A percentile compares a stretch with the other conserved stretches of the same genome.
phyloP scores from a whole-genome alignment of 345 rosid genomes.

The Eucalyptus albens region DNA sequence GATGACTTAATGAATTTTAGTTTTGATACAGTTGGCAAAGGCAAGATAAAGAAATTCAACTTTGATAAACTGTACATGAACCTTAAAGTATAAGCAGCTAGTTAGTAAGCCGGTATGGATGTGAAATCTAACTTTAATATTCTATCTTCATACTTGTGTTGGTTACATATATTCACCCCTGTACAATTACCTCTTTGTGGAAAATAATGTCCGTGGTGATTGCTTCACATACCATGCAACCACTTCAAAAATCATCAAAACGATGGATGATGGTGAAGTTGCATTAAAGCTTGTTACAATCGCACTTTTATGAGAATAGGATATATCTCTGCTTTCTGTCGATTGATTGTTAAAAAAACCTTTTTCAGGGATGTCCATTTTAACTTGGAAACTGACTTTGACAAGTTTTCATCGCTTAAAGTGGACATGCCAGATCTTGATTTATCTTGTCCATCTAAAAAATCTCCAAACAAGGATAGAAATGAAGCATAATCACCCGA shows the following conservation, averaged over 20 bases:
- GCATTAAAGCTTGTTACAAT: neutral
- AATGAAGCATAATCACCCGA: conserved; percentile 23
- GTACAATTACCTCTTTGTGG: neutral
- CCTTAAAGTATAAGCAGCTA: too few species aligned
- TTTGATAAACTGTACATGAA: too few species aligned
- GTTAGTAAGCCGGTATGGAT: too few species aligned
- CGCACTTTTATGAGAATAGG: neutral
- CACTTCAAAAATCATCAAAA: neutral
- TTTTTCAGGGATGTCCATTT: conserved; percentile 72
- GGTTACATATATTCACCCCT: neutral
- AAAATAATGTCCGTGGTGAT: neutral
- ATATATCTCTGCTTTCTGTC: neutral
- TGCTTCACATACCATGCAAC: neutral
- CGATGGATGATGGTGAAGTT: neutral
- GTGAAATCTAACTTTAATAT: too few species aligned
- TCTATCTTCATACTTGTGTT: too few species aligned
- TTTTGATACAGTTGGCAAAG: too few species aligned
- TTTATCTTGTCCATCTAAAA: conserved; percentile 45
- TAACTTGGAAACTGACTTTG: conserved; percentile 57
- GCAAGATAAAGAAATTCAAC: too few species aligned
- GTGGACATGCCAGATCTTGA: conserved; percentile 75
- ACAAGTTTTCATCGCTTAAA: conserved; percentile 64
- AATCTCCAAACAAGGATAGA: conserved; percentile 41
- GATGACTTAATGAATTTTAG: conserved; percentile 57
- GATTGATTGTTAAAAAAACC: neutral